Evolutionary conservation across 495 filamentous ascomycete genomes (phyloP), one percentile per base, ranked within the genome.

Genomic region (Tetracladium setigerum): DNA sequence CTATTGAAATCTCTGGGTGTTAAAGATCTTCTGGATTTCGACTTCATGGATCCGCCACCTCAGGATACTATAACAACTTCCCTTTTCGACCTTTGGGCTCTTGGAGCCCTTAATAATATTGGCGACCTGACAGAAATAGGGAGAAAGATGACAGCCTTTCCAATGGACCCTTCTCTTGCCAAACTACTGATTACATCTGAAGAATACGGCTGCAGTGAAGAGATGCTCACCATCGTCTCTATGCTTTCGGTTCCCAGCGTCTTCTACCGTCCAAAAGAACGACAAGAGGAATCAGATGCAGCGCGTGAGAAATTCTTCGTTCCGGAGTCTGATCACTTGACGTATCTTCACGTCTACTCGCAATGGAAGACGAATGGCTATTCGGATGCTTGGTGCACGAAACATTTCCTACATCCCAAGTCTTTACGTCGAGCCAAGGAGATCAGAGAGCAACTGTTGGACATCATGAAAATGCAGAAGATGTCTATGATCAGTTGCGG

Each of bases 251-350:
- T 97, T 0, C 92, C 94, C 11, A 89, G 79, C 54, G 92, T 97
- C 34, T 99, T 96, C 71, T 97, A 95, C 65, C 87, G 94, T 14
- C 94, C 94, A 8, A 96, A 95, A 57, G 94, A 99, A 62, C 85
- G 94, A 0, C 87, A 95, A 57, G 94, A 97, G 54, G 94, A 99
- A 67, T 89, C 89, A 13, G 94, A 99, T 59, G 82, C 89, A 0
- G 91, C 94, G 4, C 78, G 90, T n/a, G 94, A 99, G 58, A 95
- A 96, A 58, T 99, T 99, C 66, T 97, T 95, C 63, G 94, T 97
- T 12, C 87, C 89, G 13, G 92, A 99, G 67, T 95, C 88, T 2
- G 94, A 99, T 64, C 94, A 99, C 59, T 67, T 99, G 5, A 99
- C 94, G 2, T 83, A 96, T 24, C 79, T 99, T 12, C 88, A 97